Evolutionary conservation across 768 basidiomycete species (phyloP).

Genomic region (Tylopilus subfusipes): DNA sequence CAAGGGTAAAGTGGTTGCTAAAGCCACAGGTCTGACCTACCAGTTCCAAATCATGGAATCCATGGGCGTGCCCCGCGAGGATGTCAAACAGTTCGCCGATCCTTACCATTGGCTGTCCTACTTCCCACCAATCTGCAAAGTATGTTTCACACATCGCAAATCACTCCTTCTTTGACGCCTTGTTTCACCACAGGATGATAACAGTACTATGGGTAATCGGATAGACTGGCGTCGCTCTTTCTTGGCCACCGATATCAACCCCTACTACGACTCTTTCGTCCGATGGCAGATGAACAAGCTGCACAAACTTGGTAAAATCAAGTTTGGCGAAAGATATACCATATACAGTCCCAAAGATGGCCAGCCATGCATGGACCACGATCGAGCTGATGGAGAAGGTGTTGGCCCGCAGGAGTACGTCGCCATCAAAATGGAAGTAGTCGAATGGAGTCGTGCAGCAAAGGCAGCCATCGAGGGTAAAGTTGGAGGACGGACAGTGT

Average conservation of each 20-base stretch:
- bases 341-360: conserved; percentile 99
- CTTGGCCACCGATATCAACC: conserved; percentile 92
- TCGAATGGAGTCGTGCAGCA: conserved; percentile 75
- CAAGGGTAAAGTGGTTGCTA: conserved; percentile 92
- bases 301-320: conserved; percentile 83
- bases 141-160: conserved; percentile 33
- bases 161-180: not conserved
- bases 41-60: conserved; percentile 99
- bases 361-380: conserved; percentile 99
- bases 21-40: conserved; percentile 90
- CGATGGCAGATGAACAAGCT: conserved; percentile 98
- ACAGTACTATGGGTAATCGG: conserved; percentile 85
- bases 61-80: conserved; percentile 79
- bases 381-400: conserved; percentile 92
- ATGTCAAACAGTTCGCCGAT: conserved; percentile 97
- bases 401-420: conserved; percentile 96
- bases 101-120: conserved; percentile 89
- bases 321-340: conserved; percentile 97
- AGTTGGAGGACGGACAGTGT: conserved; percentile 77
- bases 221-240: conserved; percentile 97
- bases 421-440: conserved; percentile 89
- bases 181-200: conserved; percentile 48
- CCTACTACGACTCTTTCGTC: conserved; percentile 95
- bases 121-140: conserved; percentile 94
- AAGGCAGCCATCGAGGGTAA: conserved; percentile 61